Base-by-base conservation (phyloP, 371 early-diverging fungal genomes). In the Mortierella sp. region DNA sequence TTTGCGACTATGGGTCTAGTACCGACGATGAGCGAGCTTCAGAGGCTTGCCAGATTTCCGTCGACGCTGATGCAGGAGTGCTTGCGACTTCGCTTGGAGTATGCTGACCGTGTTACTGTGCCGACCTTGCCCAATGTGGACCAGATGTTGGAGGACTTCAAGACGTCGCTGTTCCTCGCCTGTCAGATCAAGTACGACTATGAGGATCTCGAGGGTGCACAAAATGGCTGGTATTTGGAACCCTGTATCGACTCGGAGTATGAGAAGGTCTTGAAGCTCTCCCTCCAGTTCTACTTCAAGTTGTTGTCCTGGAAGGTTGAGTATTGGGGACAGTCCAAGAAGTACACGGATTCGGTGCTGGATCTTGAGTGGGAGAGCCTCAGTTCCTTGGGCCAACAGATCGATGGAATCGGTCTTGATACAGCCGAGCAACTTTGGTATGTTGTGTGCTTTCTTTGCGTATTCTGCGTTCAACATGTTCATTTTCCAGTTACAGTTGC, bases 331-430 rank as follows among this genome's bases (percentile, higher is more conserved):
- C 88, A 89, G 58, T 80, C 84, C 45, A 80, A 84, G 44, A 92
- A 92, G 70, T 88, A 93, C 47, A 92, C 94, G 77, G 95, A 95
- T 81, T 94, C 95, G 34, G 97, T 95, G 7, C 90, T 97, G 82
- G 96, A 96, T 75, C 92, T 89, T 74, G 96, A 97, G 84, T 97
- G 97, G 97, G 91, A 92, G 14, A 95, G 95, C 74, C 75, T 96
- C 68, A 90, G 89, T n/a, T 92, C 91, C 0, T 90, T 96, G 1
- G 94, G 94, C 75, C 92, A 91, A n/a, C 87, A 90, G 45, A 94
- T 96, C 45, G 92, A 95, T 31, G 94, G 93, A 52, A 95, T 95
- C 7, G 95, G 95, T 73, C 89, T 92, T 73, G 95, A 95, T 80
- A 92, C 94, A 70, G 97, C 96, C 3, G 90, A 91, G 76, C 94